Evolutionary conservation across 176 grass and related monocot genomes (phyloP), one percentile per base, ranked within the genome.

Genomic region (Thalia dealbata): DNA sequence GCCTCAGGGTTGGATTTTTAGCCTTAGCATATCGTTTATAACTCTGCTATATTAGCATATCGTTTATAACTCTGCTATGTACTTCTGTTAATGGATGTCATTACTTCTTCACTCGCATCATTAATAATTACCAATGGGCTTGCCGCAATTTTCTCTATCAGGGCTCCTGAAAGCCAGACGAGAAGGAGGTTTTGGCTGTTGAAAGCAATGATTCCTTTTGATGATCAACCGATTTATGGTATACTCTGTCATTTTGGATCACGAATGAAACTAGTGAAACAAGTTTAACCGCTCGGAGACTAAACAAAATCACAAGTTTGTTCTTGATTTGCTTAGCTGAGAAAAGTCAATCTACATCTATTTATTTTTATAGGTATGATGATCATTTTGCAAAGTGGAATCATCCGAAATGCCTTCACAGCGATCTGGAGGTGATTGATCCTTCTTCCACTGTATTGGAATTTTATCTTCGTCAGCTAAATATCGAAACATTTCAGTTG

Each of bases 201-300:
- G 90, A 73, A 69, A 71, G 50, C 81, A 90, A 74, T 75, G 77
- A 18, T 25, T 66, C 27, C 29, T 66, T 66, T 28, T 30, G 26
- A 28, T 66, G 63, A 28, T 32, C 14, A 12, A n/a, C n/a, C n/a
- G n/a, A 32, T 18, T 18, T 66, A 18, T 66, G 14, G 15, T 7
- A 66, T 15, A 32, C 16, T 66, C 14, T 58, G 54, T 58, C 19
- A 5, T n/a, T 58, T 43, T 14, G 18, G 38, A 23, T n/a, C 7
- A 6, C n/a, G 65, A 68, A 45, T 64, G 26, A 64, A 32, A 15
- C 26, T 30, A 30, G 10, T 64, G 26, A 30, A 32, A 15, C 62
- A 64, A 30, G 25, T 64, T 0, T 15, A 30, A 18, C 28, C 6
- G 62, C 26, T 64, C 1, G 12, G 18, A 25, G 62, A 64, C 18